Evolutionary conservation across 2,329 filamentous ascomycete species (phyloP), one percentile per base, ranked within the genome.

Genomic region (Apiospora arundinis): DNA sequence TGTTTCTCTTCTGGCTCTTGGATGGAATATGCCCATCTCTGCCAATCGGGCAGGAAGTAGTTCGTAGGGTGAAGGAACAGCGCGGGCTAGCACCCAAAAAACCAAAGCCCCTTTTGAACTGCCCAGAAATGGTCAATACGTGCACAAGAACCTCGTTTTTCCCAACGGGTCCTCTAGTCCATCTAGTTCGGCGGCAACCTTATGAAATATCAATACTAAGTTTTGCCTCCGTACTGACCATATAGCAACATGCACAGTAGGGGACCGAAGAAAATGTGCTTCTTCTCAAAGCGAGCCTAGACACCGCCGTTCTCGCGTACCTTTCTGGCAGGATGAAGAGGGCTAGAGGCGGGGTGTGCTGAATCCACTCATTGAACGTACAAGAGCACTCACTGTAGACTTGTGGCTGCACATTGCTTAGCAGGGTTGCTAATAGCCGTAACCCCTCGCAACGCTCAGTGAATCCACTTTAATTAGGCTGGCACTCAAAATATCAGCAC

Each of bases 391-490:
- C 45, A n/a, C 45, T 48, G 45, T 48, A 48, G 45, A n/a, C 45
- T 48, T 48, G 45, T 48, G n/a, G 7, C 45, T 48, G 21, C 45
- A 48, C 45, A 48, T 48, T 48, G 45, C 45, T n/a, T 48, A 48
- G 45, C 42, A 45, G 42, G 42, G 14, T 45, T 45, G 14, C 42
- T 45, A 48, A 48, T 85, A 7, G 77, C 82, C 0, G 79, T 81
- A 9, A 81, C 85, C 37, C 52, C 52, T 60, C 52, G 28, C 28
- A 60, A 60, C 52, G 52, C 16, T 60, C 18, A 60, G 28, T 37
- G 28, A 18, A 32, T 28, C 52, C 28, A 37, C 14, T 60, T 40
- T 18, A 60, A 60, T 37, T 60, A 60, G 28, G 28, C 28, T 60
- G 18, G 6, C 32, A 32, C 52, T 60, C 52, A 21, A 60, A 60